Evolutionary conservation across 192 early-diverging fungal species (phyloP), one percentile per base, ranked within the genome.

Genomic region (Irineochytrium annulatum): DNA sequence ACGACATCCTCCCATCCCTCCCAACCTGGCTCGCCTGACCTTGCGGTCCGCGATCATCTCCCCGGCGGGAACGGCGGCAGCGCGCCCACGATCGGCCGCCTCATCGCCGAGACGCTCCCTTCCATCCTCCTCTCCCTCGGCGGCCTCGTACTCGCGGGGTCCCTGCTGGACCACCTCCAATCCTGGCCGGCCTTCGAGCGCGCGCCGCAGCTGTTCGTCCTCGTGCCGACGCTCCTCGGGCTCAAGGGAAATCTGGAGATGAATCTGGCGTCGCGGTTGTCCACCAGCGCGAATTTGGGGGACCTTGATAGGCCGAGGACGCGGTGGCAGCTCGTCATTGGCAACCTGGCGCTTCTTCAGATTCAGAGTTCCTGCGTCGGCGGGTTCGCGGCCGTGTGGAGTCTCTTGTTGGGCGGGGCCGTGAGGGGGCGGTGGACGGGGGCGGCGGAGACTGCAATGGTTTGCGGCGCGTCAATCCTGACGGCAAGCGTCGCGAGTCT

Each of bases 201-300:
- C 5, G 71, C 90, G 17, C 77, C 87, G 1, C 86, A 88, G 60
- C 68, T 95, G 8, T 90, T 92, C 67, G 87, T 95, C 55, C 81
- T 95, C 56, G 63, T 93, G 0, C 83, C 92, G 2, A 86, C 92
- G 29, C 63, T 95, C 11, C 66, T 95, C 29, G 92, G 92, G 61
- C 69, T 95, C 19, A 95, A 95, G 59, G 91, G 93, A 54, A 95
- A 94, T 69, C 78, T 94, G 14, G 93, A 95, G 65, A 88, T 93
- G 77, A 95, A 90, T 48, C 77, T 95, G 53, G 88, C 89, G 3
- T 83, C 91, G n/a, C 81, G 92, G 5, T 73, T 95, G 19, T 88
- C 90, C 1, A 93, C 91, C 6, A 82, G 76, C 57, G 75, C 87
- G 69, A 85, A 69, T 26, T 6, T 37, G 33, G 65, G 51, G 16